Evolutionary conservation across 495 filamentous ascomycete species (phyloP), one percentile per base, ranked within the genome.

Genomic region (Apiosordaria backusii): DNA sequence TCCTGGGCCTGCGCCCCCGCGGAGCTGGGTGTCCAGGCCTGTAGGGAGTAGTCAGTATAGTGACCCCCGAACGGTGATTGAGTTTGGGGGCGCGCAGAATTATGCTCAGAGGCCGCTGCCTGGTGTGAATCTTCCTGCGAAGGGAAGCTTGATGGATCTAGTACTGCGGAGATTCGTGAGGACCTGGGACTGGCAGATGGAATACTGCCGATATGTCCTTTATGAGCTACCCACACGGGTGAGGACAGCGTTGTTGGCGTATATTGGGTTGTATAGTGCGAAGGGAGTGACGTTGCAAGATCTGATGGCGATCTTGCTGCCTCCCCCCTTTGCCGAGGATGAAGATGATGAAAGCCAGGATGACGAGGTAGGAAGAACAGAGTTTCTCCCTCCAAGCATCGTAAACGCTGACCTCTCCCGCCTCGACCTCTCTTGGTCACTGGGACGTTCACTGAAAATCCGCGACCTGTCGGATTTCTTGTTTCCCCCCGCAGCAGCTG

Each of bases 1-100:
- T 0, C 78, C 90, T 1, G 91, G 91, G 0, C 91, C 91, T 4
- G 83, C 89, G 9, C 81, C 90, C 21, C 91, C 91, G 1, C 81
- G 79, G 27, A 92, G 89, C 70, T 95, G 91, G 91, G 70, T 89
- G 13, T 74, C 74, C 0, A 35, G 60, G 55, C 22, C 57, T 13
- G 35, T 6, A 18, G 52, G 52, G 52, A 13, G 52, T 22, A 22
- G 52, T 55, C 52, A 19, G 13, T 45, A 45, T 45, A 45, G 35
- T 45, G 35, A 45, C 35, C 35, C 35, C 10, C 35, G 35, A 15
- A 45, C 35, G 0, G 10, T 45, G 35, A 45, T 45, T 45, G 35
- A 45, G 35, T 45, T 45, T 45, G 35, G 35, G 3, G 35, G 35
- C 9, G 35, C 35, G 5, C 35, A 45, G 35, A 45, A 45, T 45